Evolutionary conservation across 257 asterid genomes (phyloP).

Genomic region (Solanum pennellii): DNA sequence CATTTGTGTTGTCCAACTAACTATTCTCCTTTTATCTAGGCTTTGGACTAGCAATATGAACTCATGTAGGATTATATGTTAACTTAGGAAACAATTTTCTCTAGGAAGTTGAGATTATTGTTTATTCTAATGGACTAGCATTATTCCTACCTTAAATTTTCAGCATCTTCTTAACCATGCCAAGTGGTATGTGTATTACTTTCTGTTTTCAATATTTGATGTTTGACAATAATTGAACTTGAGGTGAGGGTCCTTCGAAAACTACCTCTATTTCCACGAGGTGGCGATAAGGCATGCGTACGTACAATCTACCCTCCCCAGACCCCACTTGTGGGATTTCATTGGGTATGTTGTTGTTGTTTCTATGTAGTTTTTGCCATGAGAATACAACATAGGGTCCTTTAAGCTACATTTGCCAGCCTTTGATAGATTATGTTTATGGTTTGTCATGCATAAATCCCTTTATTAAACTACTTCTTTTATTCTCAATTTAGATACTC

Average conservation of each 20-base stretch:
- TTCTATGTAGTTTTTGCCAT: background rate
- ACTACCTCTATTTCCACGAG: background rate
- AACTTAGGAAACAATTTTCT: background rate
- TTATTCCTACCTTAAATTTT: background rate
- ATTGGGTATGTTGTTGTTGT: background rate
- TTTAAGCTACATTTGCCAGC: background rate
- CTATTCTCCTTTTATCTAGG: background rate
- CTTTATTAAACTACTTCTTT: background rate
- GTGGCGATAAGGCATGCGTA: background rate
- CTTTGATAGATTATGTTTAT: background rate
- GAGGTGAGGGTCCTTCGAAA: background rate
- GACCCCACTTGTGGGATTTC: background rate
- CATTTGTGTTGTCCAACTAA: background rate
- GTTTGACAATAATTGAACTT: background rate
- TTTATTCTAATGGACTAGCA: background rate
- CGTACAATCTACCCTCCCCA: background rate
- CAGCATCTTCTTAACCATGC: background rate
- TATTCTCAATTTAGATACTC: conserved; percentile 22
- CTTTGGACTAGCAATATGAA: background rate
- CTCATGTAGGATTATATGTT: background rate
- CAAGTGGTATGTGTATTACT: background rate
- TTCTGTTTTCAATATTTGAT: background rate
- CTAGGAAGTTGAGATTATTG: background rate
- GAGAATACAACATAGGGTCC: background rate
- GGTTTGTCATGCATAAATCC: background rate